Percentiles rank a stretch among this genome's conserved stretches.
Evolutionary conservation across 2,329 filamentous ascomycete genomes (phyloP).

Genomic region (Endothia cerciana): DNA sequence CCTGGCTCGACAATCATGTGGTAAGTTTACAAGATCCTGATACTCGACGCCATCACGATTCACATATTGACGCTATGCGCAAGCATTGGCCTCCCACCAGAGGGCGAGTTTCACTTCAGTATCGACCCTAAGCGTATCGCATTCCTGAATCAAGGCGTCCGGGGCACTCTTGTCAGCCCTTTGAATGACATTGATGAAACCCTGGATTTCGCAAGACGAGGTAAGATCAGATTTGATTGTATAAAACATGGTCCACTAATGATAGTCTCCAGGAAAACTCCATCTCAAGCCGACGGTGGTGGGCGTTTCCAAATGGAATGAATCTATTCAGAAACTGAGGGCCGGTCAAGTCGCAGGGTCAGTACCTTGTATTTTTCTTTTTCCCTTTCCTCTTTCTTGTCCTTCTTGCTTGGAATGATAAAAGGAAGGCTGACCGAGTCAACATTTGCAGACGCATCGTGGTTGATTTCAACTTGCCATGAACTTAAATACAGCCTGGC

Average conservation of each 20-base stretch:
- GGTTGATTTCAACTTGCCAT: slow-evolving; percentile 12
- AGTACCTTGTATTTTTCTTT: neutral
- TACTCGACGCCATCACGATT: no score
- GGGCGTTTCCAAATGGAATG: neutral
- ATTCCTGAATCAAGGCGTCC: slow-evolving; percentile 26
- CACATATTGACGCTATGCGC: neutral
- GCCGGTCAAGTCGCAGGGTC: neutral
- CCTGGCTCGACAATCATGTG: slow-evolving; percentile 26
- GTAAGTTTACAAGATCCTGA: slow-evolving; percentile 9
- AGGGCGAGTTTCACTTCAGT: slow-evolving; percentile 27
- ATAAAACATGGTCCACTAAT: neutral
- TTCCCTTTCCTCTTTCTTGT: no score
- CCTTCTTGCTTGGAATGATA: no score
- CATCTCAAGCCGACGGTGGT: slow-evolving; percentile 7
- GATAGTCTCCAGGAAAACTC: slow-evolving; percentile 1
- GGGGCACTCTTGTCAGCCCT: slow-evolving; percentile 28
- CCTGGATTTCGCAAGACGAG: slow-evolving; percentile 28
- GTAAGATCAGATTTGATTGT: slow-evolving; percentile 1
- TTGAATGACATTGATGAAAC: slow-evolving; percentile 27
- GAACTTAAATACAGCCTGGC: neutral
- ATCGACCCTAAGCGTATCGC: slow-evolving; percentile 23
- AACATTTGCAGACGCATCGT: slow-evolving; percentile 9
- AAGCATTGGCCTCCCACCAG: slow-evolving; percentile 30
- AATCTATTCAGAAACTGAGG: neutral
- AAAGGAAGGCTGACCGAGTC: neutral